A percentile compares a stretch with the other conserved stretches of the same genome.
phyloP scores from a whole-genome alignment of 2,329 filamentous ascomycete genomes.

The Apiospora koreana region DNA sequence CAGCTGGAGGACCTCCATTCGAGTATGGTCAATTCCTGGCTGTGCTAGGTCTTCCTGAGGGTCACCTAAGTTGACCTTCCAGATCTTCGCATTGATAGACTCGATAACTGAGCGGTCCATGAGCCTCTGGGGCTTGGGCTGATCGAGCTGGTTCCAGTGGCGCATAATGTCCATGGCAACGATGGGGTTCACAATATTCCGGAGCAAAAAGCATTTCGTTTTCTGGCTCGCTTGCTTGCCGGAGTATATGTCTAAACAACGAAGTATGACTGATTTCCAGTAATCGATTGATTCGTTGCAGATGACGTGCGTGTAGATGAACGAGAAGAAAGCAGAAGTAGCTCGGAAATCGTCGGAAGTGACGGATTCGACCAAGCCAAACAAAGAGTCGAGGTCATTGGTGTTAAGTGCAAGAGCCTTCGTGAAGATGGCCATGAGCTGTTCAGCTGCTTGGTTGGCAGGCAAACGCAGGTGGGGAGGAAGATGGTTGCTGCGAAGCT shows the following conservation, averaged over 20 bases:
- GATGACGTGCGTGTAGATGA: conserved; percentile 85
- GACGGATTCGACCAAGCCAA: conserved; percentile 80
- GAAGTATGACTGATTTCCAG: conserved; percentile 78
- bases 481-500: conserved; percentile 70
- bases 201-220: conserved; percentile 90
- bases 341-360: conserved; percentile 80
- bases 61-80: conserved; percentile 86
- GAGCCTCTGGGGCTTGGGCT: conserved; percentile 63
- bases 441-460: conserved; percentile 85
- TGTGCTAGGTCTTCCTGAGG: conserved; percentile 80
- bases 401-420: conserved; percentile 75
- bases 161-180: conserved; percentile 95
- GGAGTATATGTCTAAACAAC: conserved; percentile 86
- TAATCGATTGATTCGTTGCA: conserved; percentile 82
- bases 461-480: conserved; percentile 75
- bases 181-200: conserved; percentile 92
- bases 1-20: conserved; percentile 93
- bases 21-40: conserved; percentile 88
- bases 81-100: conserved; percentile 87
- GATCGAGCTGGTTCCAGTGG: conserved; percentile 65
- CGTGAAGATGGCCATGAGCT: conserved; percentile 82
- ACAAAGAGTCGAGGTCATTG: conserved; percentile 79
- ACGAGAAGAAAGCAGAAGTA: conserved; percentile 74
- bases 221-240: conserved; percentile 78
- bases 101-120: conserved; percentile 89